Base-by-base conservation (phyloP, 2,329 filamentous ascomycete genomes). In the Xylariomycetidae sp. region DNA sequence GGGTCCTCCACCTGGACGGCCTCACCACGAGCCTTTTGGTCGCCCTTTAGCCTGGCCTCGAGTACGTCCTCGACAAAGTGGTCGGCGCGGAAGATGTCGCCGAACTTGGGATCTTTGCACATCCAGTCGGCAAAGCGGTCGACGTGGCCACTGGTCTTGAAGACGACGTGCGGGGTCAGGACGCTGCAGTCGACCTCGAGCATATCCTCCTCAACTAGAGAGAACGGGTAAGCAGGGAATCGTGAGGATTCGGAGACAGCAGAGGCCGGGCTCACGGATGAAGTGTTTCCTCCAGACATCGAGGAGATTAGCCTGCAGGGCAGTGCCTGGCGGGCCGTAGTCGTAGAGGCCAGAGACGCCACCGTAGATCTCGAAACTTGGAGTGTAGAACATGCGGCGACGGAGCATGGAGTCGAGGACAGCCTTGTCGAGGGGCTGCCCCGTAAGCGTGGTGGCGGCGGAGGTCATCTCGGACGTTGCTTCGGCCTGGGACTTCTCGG, bases 111-210 rank as follows among this genome's bases (percentile, higher is more conserved):
- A 62, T 98, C 92, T 65, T 94, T 95, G 79, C 86, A 95, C 89
- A 96, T 95, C 86, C 85, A 96, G 62, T 96, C 90, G 63, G 87
- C 85, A 56, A 96, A 96, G 64, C 94, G 94, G 63, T 95, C 90
- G 46, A 96, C 92, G 66, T 98, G 92, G 44, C 92, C 92, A 60
- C 79, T 85, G 34, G 90, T 95, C 74, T 96, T 94, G 56, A 98
- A 76, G 23, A 98, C 86, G 29, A 92, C 85, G 53, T 92, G 79
- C 20, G 92, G 92, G 25, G 92, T 98, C 56, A 98, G 65, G 65
- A 90, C 92, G 24, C 85, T 92, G 67, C 87, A 94, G 67, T 95
- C 89, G 46, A 95, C 79, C 67, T 94, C 87, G 47, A 94, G 78
- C 87, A 95, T 95, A 58, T 94, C 85, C 68, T 95, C 88, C 67